Percentiles rank a stretch among this genome's conserved stretches.
Evolutionary conservation across 1,139 yeast species (phyloP).

Genomic region (Geotrichum aggregatum): DNA sequence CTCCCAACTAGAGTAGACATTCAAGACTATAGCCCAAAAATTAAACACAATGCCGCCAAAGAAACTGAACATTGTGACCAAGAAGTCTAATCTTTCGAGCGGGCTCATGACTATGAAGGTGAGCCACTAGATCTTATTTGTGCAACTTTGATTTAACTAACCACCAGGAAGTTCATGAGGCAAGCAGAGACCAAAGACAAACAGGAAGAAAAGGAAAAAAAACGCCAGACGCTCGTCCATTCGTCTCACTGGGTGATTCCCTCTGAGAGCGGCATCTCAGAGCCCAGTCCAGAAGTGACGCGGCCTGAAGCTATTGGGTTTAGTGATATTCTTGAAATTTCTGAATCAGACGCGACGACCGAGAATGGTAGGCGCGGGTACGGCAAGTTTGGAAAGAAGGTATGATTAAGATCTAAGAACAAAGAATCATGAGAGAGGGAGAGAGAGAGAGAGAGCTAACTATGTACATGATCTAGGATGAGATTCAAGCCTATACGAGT

Average conservation of each 20-base stretch:
- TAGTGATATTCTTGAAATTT: slow-evolving; percentile 29
- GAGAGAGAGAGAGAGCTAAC: too few relatives aligned
- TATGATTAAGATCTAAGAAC: neutral
- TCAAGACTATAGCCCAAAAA: too few relatives aligned
- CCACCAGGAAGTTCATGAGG: slow-evolving; percentile 43
- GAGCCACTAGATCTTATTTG: neutral
- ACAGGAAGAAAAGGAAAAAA: slow-evolving; percentile 39
- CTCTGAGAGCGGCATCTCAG: slow-evolving; percentile 1
- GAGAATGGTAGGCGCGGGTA: slow-evolving; percentile 14
- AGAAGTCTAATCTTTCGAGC: slow-evolving; percentile 15
- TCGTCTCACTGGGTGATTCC: slow-evolving; percentile 55
- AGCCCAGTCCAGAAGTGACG: slow-evolving; percentile 11
- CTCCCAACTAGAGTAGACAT: neutral
- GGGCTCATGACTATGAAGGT: slow-evolving; percentile 20
- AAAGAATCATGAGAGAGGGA: neutral
- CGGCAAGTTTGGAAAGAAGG: slow-evolving; percentile 13
- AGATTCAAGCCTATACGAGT: slow-evolving; percentile 1
- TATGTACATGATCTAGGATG: neutral
- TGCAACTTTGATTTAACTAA: neutral
- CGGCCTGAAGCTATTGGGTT: slow-evolving; percentile 24
- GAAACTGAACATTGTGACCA: slow-evolving; percentile 3
- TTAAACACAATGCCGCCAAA: slow-evolving; percentile 13
- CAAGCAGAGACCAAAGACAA: slow-evolving; percentile 39
- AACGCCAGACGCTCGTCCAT: slow-evolving; percentile 45
- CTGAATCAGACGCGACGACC: neutral